Evolutionary conservation across 352 stramenopile species (phyloP), one percentile per base, ranked within the genome.

Genomic region (Blastocystis sp.): DNA sequence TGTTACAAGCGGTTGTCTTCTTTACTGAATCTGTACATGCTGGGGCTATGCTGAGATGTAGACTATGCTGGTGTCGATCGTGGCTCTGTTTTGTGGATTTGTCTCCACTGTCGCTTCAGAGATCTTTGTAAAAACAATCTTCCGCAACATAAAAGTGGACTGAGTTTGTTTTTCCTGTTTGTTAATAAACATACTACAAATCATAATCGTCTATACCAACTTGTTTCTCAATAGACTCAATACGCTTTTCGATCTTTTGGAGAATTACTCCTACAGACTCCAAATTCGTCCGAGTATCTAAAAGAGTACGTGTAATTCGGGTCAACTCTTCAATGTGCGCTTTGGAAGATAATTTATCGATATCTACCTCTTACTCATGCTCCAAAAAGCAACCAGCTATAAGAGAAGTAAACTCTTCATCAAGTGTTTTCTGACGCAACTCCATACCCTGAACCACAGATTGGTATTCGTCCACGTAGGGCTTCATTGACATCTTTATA

Each of bases 1-100:
- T 98, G 76, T 91, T 99, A 41, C 97, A 99, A 91, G 98, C 95
- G 20, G 94, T 98, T 91, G 99, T 98, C 92, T 99, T 98, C 92
- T 96, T 96, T 89, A 98, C 98, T 92, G 98, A 98, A 95, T 3
- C 68, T 23, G 43, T 69, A 76, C 0, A 70, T 53, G 4, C 0
- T 55, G n/a, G 0, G 41, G 29, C 26, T 34, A 59, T 34, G 11
- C 56, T 80, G 34, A 76, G 23, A 2, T 39, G 18, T 54, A 59
- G 50, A 29, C 34, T 64, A 66, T 91, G 26, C 73, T 70, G 53
- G 43, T 92, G 90, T 94, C 96, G 88, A 91, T 93, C 15, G 95
- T 98, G 64, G 95, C 95, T 87, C 94, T 98, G 87, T 95, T 98
- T 92, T 97, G 94, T 80, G 95, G 95, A 43, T 94, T 94, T 63